Percentiles rank a stretch among this genome's conserved stretches.
Evolutionary conservation across 139 green algal genomes (phyloP).

Genomic region (Pseudopediastrum boryanum): DNA sequence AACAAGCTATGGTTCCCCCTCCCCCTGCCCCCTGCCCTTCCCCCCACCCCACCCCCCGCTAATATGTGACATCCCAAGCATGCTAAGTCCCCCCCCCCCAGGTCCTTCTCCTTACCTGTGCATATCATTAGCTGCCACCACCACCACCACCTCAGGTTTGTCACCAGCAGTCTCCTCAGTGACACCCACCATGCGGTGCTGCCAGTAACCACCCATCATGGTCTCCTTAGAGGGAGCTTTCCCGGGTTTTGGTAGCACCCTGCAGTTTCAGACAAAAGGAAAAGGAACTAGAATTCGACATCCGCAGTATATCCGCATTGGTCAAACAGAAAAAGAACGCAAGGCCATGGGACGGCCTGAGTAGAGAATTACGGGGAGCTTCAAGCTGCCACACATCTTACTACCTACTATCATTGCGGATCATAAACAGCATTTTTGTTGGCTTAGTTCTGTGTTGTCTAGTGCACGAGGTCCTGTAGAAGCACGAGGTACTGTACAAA

Average conservation of each 20-base stretch:
- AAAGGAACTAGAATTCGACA: neutral
- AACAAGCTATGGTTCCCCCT: too few species aligned
- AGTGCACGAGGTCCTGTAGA: too few species aligned
- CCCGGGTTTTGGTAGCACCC: slow-evolving; percentile 43
- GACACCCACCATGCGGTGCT: slow-evolving; percentile 45
- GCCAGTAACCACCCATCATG: slow-evolving; percentile 51
- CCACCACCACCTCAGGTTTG: slow-evolving; percentile 12
- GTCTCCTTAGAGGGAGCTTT: slow-evolving; percentile 46
- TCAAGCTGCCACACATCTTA: too few species aligned
- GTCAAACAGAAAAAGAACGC: too few species aligned
- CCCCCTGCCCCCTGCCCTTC: neutral
- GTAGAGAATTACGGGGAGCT: too few species aligned
- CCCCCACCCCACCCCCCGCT: too few species aligned
- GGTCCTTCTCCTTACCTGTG: neutral
- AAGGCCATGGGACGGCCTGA: too few species aligned
- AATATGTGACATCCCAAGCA: neutral
- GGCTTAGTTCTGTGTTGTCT: too few species aligned
- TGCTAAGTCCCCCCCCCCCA: neutral
- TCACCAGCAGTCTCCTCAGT: slow-evolving; percentile 46
- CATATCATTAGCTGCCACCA: neutral
- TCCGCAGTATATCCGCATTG: neutral
- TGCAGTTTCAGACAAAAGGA: slow-evolving; percentile 9
- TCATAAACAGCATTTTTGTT: too few species aligned
- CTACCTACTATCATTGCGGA: too few species aligned
- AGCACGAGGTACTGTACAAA: too few species aligned